Percentiles rank a stretch among this genome's conserved stretches.
These are phyloP conservation scores for Tuber indicum DNA, from an alignment of 495 filamentous ascomycete genomes.

Conservation along the genomic window DNA sequence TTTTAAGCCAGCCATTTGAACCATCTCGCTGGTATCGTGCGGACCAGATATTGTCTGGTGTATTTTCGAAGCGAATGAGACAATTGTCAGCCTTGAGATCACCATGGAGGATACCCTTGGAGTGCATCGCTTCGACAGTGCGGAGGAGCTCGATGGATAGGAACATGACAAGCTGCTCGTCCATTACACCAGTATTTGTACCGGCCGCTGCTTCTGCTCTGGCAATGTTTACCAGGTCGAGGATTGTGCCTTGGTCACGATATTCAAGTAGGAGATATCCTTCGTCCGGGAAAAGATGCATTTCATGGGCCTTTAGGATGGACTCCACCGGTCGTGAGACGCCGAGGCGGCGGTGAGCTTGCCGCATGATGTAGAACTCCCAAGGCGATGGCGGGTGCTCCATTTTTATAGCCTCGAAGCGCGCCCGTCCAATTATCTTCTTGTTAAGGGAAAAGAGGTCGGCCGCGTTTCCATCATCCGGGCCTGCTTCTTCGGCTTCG, in stretches of 20 bases:
- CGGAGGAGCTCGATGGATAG: slow-evolving; percentile 86
- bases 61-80: slow-evolving; percentile 69
- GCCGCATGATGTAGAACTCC: slow-evolving; percentile 95
- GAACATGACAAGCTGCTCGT: slow-evolving; percentile 88
- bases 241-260: slow-evolving; percentile 80
- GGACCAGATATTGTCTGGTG: slow-evolving; percentile 46
- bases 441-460: slow-evolving; percentile 37
- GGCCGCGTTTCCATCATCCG: slow-evolving; percentile 49
- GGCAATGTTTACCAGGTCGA: slow-evolving; percentile 85
- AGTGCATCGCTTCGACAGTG: slow-evolving; percentile 79
- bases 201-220: slow-evolving; percentile 55
- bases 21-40: slow-evolving; percentile 61
- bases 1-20: slow-evolving; percentile 65
- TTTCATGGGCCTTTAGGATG: slow-evolving; percentile 71
- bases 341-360: slow-evolving; percentile 65
- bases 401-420: slow-evolving; percentile 83
- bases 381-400: slow-evolving; percentile 77
- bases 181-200: slow-evolving; percentile 59
- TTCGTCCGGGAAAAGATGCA: slow-evolving; percentile 83
- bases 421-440: slow-evolving; percentile 28
- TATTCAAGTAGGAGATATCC: slow-evolving; percentile 81
- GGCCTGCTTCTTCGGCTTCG: slow-evolving; percentile 50
- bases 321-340: slow-evolving; percentile 63
- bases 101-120: slow-evolving; percentile 74
- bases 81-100: slow-evolving; percentile 96